Percentiles rank a stretch among this genome's conserved stretches.
Conservation (phyloP, 306 rosid species). For the Purshia tridentata region DNA sequence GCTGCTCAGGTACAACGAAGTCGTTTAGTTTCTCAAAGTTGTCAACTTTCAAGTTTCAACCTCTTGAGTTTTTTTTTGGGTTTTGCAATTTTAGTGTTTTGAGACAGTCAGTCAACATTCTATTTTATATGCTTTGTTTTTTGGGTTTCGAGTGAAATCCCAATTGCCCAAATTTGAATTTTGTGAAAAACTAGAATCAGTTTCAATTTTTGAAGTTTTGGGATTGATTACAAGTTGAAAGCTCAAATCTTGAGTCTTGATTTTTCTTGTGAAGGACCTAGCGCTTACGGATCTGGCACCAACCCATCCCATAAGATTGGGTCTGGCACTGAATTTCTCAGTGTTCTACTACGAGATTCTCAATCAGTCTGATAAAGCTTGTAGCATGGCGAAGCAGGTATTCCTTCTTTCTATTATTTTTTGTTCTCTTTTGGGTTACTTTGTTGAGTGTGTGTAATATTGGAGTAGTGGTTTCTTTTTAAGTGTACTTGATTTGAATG, state of each 20-base stretch:
- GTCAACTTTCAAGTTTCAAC: background rate
- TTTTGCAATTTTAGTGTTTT: background rate
- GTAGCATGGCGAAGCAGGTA: constrained; percentile 84
- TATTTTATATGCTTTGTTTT: background rate
- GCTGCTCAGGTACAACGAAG: constrained; percentile 60
- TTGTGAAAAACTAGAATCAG: background rate
- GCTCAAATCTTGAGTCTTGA: background rate
- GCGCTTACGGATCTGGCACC: constrained; percentile 66
- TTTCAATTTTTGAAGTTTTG: background rate
- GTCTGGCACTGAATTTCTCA: constrained; percentile 71
- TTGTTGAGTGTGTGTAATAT: background rate
- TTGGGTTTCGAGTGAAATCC: background rate
- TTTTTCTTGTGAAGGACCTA: constrained; percentile 42
- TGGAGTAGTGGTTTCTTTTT: no score
- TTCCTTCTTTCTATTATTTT: background rate
- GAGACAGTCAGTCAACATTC: background rate
- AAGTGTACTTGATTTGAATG: background rate
- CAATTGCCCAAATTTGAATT: background rate
- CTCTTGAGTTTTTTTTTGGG: background rate
- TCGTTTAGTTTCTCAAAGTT: background rate
- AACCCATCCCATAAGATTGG: constrained; percentile 80
- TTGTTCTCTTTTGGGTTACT: background rate
- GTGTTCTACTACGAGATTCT: constrained; percentile 80
- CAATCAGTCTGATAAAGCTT: constrained; percentile 76
- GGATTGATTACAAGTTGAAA: background rate